A percentile compares a stretch with the other conserved stretches of the same genome.
These are phyloP conservation scores for Penicillium brasilianum DNA, from an alignment of 2,329 filamentous ascomycete genomes.

Conservation along the genomic window DNA sequence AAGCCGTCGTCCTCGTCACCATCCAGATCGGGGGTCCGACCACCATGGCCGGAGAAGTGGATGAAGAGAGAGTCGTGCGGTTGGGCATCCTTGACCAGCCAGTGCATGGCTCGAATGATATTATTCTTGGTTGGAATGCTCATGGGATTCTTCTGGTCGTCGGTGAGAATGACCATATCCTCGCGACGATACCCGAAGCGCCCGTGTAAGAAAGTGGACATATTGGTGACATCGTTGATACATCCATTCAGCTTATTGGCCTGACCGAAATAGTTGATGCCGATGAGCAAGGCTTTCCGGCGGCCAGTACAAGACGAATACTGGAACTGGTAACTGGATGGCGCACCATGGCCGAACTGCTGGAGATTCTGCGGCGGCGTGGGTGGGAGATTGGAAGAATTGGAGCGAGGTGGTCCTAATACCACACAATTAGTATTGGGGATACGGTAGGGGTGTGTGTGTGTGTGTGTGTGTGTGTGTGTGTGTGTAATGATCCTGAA, in stretches of 20 bases:
- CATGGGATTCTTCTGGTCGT: conserved; percentile 97
- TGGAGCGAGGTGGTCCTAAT: conserved; percentile 58
- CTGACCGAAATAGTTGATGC: conserved; percentile 96
- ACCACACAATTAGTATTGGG: neutral
- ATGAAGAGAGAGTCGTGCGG: conserved; percentile 96
- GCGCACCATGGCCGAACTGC: conserved; percentile 79
- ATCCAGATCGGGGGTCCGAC: conserved; percentile 73
- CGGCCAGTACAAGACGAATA: conserved; percentile 90
- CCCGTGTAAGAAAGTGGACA: conserved; percentile 85
- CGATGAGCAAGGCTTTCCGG: conserved; percentile 86
- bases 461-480: too few species aligned
- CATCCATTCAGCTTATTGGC: conserved; percentile 86
- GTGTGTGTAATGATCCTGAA: neutral
- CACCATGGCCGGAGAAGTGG: conserved; percentile 88
- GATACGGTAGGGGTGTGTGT: neutral
- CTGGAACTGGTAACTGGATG: conserved; percentile 81
- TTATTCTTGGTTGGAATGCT: conserved; percentile 95
- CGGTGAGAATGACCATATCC: conserved; percentile 96
- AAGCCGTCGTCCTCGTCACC: conserved; percentile 77
- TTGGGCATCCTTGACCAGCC: conserved; percentile 92
- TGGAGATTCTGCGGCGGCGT: conserved; percentile 71
- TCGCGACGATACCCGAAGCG: conserved; percentile 89
- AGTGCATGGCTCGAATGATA: conserved; percentile 94
- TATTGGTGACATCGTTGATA: conserved; percentile 97
- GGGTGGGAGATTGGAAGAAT: conserved; percentile 62